phyloP scores from a whole-genome alignment of 805 yeast species.

The Hanseniaspora clermontiae region DNA sequence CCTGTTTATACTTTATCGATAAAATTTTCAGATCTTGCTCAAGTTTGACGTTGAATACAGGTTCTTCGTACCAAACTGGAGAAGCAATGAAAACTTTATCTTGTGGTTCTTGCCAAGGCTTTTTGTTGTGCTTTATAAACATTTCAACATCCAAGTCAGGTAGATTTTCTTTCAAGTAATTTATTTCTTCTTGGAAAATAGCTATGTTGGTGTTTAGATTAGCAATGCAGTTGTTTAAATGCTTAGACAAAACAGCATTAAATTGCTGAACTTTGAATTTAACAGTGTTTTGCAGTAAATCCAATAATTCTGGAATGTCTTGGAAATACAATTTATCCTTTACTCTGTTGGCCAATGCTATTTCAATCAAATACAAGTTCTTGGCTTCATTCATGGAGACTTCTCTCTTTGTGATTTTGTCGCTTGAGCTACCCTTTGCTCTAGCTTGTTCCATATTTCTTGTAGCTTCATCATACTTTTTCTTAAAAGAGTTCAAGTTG shows the following conservation, averaged over 20 bases:
- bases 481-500: conserved; percentile 31
- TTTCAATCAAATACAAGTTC: conserved; percentile 66
- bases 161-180: conserved; percentile 52
- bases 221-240: not conserved
- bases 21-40: conserved; percentile 47
- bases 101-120: conserved; percentile 69
- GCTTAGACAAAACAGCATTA: conserved; percentile 37
- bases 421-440: conserved; percentile 54
- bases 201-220: conserved; percentile 43
- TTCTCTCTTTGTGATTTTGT: conserved; percentile 50
- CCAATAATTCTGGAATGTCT: conserved; percentile 83
- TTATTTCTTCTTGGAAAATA: conserved; percentile 42
- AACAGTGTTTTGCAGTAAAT: conserved; percentile 69
- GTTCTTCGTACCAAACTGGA: conserved; percentile 96
- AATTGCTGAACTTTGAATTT: conserved; percentile 62
- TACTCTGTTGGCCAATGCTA: conserved; percentile 74
- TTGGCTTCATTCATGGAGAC: conserved; percentile 79
- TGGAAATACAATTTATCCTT: conserved; percentile 89
- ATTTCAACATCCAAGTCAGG: conserved; percentile 71
- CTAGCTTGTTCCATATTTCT: conserved; percentile 69
- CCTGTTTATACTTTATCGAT: conserved; percentile 37
- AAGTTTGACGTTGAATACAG: conserved; percentile 46
- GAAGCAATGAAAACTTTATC: conserved; percentile 82
- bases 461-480: conserved; percentile 70
- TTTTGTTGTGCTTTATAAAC: conserved; percentile 79